Evolutionary conservation across 148 eudicot genomes (phyloP), one percentile per base, ranked within the genome.

Genomic region (Diospyros kaki): DNA sequence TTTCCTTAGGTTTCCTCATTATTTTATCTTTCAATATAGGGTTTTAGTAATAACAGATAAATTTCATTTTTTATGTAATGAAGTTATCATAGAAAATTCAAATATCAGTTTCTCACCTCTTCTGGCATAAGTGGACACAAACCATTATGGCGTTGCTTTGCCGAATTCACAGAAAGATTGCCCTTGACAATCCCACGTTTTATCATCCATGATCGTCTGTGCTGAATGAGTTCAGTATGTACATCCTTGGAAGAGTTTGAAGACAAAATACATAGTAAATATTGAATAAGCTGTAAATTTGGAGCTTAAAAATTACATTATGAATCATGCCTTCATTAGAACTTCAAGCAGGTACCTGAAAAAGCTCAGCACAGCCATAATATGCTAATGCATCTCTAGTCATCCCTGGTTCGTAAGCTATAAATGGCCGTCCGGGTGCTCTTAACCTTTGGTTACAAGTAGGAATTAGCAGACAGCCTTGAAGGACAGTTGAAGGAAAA

Each of bases 361-460:
- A 94, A 77, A 94, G 97, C 75, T 94, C 98, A 14, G 96, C 98
- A 75, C 97, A 94, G 9, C 97, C 98, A 79, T 89, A 82, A 83
- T 86, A 94, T 73, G 98, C 98, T 76, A 92, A 85, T 54, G 97
- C 88, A 15, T 94, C 98, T 75, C 97, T 89, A n/a, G 96, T 90
- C 89, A 94, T 82, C 74, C 97, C 98, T 4, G 93, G 95, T 45
- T 94, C 95, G 79, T 92, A 94, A 40, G 95, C 97, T 71, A 94
- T 90, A 71, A 90, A 92, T 17, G 97, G 98, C 75, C 86, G 80
- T 38, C 92, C 86, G 6, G 90, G 78, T 71, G 86, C 85, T 76
- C 88, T 83, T 77, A 94, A 81, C 78, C 97, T 89, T 81, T 18
- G 74, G 58, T 56, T 51, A 53, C 38, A 77, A 48, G 15, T 58